Evolutionary conservation across 2,329 filamentous ascomycete species (phyloP).

Genomic region (Fragosphaeria purpurea): DNA sequence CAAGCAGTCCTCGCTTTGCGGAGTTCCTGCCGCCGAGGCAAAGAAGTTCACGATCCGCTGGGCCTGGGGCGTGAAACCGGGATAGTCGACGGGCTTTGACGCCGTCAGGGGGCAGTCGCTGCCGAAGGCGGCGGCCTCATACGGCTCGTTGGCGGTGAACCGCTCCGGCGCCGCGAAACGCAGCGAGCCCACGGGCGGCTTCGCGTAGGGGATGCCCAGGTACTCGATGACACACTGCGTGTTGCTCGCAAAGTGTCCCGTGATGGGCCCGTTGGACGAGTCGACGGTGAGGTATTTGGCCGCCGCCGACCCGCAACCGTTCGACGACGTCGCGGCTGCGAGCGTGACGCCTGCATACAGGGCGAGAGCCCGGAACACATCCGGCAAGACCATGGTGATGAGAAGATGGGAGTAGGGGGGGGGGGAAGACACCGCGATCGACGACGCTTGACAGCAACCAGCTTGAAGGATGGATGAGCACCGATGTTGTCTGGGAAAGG

Average conservation of each 20-base stretch:
- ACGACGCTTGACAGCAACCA: no score
- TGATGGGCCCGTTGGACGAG: slow-evolving; percentile 24
- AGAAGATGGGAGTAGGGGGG: no score
- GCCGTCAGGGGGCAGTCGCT: slow-evolving; percentile 17
- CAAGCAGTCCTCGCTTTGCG: slow-evolving; percentile 27
- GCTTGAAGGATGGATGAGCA: no score
- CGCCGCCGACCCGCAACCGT: no score
- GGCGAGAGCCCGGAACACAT: no score
- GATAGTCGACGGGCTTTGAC: slow-evolving; percentile 16
- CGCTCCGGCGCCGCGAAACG: slow-evolving; percentile 18
- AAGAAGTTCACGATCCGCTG: slow-evolving; percentile 18
- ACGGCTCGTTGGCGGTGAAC: slow-evolving; percentile 12
- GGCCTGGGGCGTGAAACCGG: slow-evolving; percentile 21
- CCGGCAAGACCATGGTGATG: no score
- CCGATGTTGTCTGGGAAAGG: no score
- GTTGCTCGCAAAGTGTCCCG: slow-evolving; percentile 21
- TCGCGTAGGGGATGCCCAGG: slow-evolving; percentile 24
- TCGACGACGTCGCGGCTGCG: no score
- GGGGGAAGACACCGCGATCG: no score
- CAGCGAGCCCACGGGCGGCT: slow-evolving; percentile 18
- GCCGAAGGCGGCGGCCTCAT: slow-evolving; percentile 19
- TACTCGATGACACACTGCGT: slow-evolving; percentile 25
- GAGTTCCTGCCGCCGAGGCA: slow-evolving; percentile 14
- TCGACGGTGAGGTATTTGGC: slow-evolving; percentile 14
- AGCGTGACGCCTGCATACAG: no score